These are phyloP conservation scores for Melampsora occidentalis DNA, from an alignment of 1,284 basidiomycete species.

Conservation along the genomic window DNA sequence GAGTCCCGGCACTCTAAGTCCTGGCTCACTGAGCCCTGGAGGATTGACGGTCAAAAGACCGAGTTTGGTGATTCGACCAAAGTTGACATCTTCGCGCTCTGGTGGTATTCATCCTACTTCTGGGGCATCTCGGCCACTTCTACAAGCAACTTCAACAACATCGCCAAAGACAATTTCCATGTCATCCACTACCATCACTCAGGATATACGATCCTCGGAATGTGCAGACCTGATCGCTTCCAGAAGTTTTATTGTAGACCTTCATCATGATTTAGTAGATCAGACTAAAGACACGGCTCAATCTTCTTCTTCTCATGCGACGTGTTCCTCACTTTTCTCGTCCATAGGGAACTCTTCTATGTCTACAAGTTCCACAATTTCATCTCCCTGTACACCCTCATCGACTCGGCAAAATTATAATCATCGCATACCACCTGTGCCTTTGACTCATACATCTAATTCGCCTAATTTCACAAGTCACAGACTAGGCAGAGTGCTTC, in stretches of 20 bases:
- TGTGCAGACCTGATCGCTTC: background rate
- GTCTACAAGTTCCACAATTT: constrained; percentile 24
- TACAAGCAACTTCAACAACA: background rate
- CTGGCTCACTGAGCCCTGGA: background rate
- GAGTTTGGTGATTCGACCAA: constrained; percentile 37
- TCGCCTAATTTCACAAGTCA: background rate
- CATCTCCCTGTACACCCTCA: constrained; percentile 36
- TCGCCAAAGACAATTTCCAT: background rate
- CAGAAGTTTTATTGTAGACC: background rate
- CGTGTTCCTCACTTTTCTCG: constrained; percentile 20
- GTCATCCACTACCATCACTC: constrained; percentile 4
- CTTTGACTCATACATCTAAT: background rate
- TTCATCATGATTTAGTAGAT: constrained; percentile 15
- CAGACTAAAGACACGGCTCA: constrained; percentile 1
- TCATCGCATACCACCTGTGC: constrained; percentile 19
- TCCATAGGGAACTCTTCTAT: constrained; percentile 30
- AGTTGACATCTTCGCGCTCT: constrained; percentile 23
- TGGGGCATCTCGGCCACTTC: constrained; percentile 5
- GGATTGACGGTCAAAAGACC: constrained; percentile 32
- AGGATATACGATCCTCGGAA: background rate
- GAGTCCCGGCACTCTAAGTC: background rate
- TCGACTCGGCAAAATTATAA: constrained; percentile 21
- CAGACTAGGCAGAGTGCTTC: background rate
- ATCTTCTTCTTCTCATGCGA: constrained; percentile 25
- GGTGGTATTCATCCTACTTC: constrained; percentile 8